Evolutionary conservation across 768 basidiomycete genomes (phyloP).

Genomic region (Suillus alpinus): DNA sequence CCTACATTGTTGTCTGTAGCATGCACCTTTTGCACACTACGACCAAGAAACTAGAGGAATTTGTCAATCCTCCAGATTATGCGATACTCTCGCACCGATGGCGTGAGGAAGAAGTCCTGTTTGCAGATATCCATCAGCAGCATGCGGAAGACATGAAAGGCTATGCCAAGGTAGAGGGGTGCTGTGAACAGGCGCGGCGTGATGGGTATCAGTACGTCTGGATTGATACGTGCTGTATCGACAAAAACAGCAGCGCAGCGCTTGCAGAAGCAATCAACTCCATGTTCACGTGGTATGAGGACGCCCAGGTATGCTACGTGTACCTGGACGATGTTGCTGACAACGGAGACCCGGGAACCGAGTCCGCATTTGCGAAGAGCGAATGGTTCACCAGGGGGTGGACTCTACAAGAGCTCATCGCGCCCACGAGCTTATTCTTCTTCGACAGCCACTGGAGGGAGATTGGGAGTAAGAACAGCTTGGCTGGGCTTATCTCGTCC

Average conservation of each 20-base stretch:
- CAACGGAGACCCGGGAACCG: background rate
- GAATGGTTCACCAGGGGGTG: conserved; percentile 17
- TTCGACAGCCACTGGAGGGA: conserved; percentile 12
- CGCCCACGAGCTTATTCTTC: conserved; percentile 13
- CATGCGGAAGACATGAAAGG: background rate
- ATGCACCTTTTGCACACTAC: conserved; percentile 8
- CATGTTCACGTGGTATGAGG: conserved; percentile 16
- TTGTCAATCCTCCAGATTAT: conserved; percentile 2
- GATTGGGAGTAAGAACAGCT: conserved; percentile 10
- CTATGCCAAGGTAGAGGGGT: conserved; percentile 5
- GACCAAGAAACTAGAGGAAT: conserved; percentile 5
- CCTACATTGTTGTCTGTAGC: background rate
- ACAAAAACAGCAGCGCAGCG: conserved; percentile 13
- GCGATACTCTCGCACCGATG: conserved; percentile 14
- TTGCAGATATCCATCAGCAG: conserved; percentile 2
- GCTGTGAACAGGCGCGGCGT: conserved; percentile 2
- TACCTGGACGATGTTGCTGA: conserved; percentile 11
- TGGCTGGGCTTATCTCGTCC: background rate
- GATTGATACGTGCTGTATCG: conserved; percentile 15
- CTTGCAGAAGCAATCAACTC: conserved; percentile 13
- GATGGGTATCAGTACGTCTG: conserved; percentile 12
- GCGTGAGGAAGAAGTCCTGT: conserved; percentile 4
- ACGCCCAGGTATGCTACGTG: conserved; percentile 14
- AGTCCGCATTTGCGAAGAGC: background rate
- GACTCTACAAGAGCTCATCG: conserved; percentile 10